Base-by-base conservation (phyloP, 2,329 filamentous ascomycete genomes). In the Tympanopsis confertula region DNA sequence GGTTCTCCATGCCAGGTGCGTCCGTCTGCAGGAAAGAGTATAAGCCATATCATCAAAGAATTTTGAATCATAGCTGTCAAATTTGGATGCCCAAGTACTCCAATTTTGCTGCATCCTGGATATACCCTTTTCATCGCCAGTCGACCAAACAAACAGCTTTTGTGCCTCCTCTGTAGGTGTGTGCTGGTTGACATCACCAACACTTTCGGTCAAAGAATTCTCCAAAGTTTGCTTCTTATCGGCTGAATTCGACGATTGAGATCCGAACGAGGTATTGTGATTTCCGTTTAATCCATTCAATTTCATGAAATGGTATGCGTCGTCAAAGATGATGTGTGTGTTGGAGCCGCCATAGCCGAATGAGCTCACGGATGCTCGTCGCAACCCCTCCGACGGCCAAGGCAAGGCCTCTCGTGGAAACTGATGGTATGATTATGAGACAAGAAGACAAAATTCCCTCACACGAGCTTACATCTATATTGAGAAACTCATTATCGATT, bases 271-370 rank as follows among this genome's bases (percentile, higher is more conserved):
- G 10, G 24, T 17, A 13, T 33, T 26, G 22, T 26, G 22, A 7
- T 26, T 26, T 26, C 22, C 22, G 22, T 7, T 26, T 7, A 5
- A 3, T 18, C 35, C 12, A 5, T 29, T 12, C 4, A 18, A n/a
- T 14, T 37, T 20, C 7, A 40, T 10, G 4, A 22, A 37, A 20
- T 40, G 33, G 19, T 28, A 32, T 19, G 35, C 38, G 19, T 40
- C 38, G 30, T 40, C 38, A 13, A 60, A 24, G 26, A 59, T 49
- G 10, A 45, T 44, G 45, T 61, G 56, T 1, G 49, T 50, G 40
- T 59, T 59, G 15, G 51, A 51, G 10, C 57, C 57, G 2, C 57
- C 56, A 24, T 53, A 57, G 1, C 57, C 57, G 30, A 57, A 60
- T 7, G 50, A 54, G 32, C 55, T 56, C 5, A 58, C 47, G 29